Evolutionary conservation across 305 asterid species (phyloP).

Genomic region (Rubia balearica): DNA sequence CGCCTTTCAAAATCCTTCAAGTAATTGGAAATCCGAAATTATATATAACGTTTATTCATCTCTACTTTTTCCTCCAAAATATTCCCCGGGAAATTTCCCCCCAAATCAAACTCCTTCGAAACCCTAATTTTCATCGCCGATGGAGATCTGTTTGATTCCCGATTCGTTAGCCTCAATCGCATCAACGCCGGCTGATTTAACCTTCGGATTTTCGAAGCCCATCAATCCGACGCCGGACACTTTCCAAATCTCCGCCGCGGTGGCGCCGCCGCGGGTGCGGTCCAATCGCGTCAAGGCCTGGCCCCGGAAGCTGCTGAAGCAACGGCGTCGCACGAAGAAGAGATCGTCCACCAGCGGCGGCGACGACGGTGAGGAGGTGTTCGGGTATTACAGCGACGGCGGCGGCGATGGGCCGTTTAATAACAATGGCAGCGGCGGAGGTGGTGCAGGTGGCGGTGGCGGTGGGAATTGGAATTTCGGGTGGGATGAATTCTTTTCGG

Average conservation of each 20-base stretch:
- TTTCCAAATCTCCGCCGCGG: conserved; percentile 43
- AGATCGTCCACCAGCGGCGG: conserved; percentile 26
- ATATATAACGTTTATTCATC: neutral
- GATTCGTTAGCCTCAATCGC: conserved; percentile 48
- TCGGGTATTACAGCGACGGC: conserved; percentile 32
- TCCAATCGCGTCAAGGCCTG: conserved; percentile 30
- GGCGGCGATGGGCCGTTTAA: conserved; percentile 26
- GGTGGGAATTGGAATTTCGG: conserved; percentile 71
- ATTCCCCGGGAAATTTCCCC: conserved; percentile 14
- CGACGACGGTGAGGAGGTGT: conserved; percentile 20
- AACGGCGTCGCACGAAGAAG: conserved; percentile 45
- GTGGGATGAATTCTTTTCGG: conserved; percentile 54
- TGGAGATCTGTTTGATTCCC: conserved; percentile 57
- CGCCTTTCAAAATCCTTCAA: conserved; percentile 3
- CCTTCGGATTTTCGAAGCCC: conserved; percentile 31
- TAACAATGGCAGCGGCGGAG: conserved; percentile 22
- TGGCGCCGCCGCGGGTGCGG: conserved; percentile 44
- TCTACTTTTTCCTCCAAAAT: neutral
- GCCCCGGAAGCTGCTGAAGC: conserved; percentile 41
- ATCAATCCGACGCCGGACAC: conserved; percentile 30
- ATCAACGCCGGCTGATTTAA: conserved; percentile 33
- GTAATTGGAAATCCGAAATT: neutral
- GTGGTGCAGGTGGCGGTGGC: conserved; percentile 21
- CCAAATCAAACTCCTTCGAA: conserved; percentile 11
- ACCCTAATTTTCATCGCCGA: conserved; percentile 18